phyloP scores from a whole-genome alignment of 768 basidiomycete genomes.

The Mycena leptocephala region DNA sequence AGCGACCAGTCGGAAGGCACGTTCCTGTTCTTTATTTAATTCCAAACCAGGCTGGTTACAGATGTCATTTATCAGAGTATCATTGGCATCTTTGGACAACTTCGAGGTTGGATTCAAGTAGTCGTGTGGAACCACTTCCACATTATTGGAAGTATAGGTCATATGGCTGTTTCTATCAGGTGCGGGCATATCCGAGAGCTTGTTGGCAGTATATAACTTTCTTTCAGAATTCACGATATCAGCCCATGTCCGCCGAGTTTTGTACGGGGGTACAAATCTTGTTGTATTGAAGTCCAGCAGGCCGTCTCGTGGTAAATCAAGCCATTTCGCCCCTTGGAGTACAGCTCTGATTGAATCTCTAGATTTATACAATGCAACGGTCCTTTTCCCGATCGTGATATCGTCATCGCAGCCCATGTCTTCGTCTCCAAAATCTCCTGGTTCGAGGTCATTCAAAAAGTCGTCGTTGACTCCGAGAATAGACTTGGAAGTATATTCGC shows the following conservation, averaged over 20 bases:
- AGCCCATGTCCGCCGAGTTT: neutral
- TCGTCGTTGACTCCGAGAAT: neutral
- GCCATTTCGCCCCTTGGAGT: neutral
- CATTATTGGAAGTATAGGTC: too few relatives aligned
- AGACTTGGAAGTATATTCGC: neutral
- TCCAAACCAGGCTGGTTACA: too few relatives aligned
- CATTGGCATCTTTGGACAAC: too few relatives aligned
- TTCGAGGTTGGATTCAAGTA: too few relatives aligned
- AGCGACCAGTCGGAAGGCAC: constrained; percentile 49
- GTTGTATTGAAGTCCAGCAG: neutral
- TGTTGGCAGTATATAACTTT: too few relatives aligned
- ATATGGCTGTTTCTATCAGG: too few relatives aligned
- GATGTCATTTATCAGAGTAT: too few relatives aligned
- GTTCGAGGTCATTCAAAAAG: neutral
- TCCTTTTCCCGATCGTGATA: neutral
- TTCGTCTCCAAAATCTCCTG: neutral
- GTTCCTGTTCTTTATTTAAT: constrained; percentile 51
- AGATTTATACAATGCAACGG: neutral
- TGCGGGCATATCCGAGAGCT: neutral
- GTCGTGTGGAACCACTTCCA: too few relatives aligned
- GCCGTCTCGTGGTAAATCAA: too few relatives aligned
- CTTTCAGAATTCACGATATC: too few relatives aligned
- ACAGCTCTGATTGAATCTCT: too few relatives aligned
- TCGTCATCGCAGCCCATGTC: neutral
- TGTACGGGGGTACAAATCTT: neutral